Evolutionary conservation across 192 early-diverging fungal genomes (phyloP).

Genomic region (Pilobolus umbonatus): DNA sequence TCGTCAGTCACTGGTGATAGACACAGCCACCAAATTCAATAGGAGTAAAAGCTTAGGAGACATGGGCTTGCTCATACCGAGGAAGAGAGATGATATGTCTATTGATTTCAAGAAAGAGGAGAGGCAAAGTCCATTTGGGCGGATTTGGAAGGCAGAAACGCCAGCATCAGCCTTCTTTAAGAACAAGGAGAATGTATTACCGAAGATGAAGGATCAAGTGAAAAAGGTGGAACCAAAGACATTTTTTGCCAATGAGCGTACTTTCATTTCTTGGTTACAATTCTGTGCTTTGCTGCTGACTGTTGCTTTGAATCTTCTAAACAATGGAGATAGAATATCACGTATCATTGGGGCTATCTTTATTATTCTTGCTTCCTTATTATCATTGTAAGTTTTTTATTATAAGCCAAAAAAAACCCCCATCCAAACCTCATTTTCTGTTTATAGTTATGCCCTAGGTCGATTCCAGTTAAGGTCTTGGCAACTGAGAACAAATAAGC

Average conservation of each 20-base stretch:
- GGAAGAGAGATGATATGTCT: background rate
- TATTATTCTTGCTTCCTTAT: slow-evolving; percentile 64
- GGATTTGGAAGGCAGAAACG: background rate
- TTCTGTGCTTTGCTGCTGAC: slow-evolving; percentile 70
- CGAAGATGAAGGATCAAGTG: slow-evolving; percentile 6
- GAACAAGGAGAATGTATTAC: background rate
- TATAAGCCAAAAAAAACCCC: background rate
- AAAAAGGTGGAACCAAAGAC: slow-evolving; percentile 79
- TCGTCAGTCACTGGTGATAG: slow-evolving; percentile 19
- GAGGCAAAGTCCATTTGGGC: too few relatives aligned
- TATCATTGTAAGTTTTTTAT: slow-evolving; percentile 58
- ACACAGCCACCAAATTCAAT: background rate
- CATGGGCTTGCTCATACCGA: background rate
- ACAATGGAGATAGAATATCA: slow-evolving; percentile 58
- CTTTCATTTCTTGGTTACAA: slow-evolving; percentile 81
- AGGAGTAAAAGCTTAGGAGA: background rate
- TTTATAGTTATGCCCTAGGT: slow-evolving; percentile 25
- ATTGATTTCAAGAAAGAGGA: too few relatives aligned
- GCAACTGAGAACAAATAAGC: slow-evolving; percentile 20
- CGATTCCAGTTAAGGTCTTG: slow-evolving; percentile 29
- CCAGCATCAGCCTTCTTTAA: background rate
- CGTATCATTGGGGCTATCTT: slow-evolving; percentile 64
- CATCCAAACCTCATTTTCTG: background rate
- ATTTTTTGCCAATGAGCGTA: slow-evolving; percentile 86
- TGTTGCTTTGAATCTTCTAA: slow-evolving; percentile 72